A percentile compares a stretch with the other conserved stretches of the same genome.
These are phyloP conservation scores for Heritiera fomes DNA, from an alignment of 345 rosid genomes.

Conservation along the genomic window DNA sequence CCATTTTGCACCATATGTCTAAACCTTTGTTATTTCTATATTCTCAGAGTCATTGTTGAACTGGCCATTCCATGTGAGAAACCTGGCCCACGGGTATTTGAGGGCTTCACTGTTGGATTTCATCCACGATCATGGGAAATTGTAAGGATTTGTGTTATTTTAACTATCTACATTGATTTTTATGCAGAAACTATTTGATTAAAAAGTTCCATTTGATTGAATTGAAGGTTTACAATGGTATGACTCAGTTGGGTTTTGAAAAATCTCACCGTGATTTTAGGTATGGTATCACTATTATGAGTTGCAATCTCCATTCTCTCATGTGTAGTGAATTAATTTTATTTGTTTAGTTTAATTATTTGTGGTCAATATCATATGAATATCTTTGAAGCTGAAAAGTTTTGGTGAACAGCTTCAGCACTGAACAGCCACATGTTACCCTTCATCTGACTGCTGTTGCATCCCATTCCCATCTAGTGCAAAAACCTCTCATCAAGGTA, in stretches of 20 bases:
- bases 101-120: constrained; percentile 94
- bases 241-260: constrained; percentile 87
- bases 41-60: constrained; percentile 64
- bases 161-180: constrained; percentile 6
- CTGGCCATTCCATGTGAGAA: constrained; percentile 87
- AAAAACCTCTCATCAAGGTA: constrained; percentile 69
- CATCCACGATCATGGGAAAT: constrained; percentile 96
- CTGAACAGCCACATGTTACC: constrained; percentile 73
- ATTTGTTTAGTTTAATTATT: constrained; percentile 1
- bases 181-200: constrained; percentile 5
- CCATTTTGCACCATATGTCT: constrained; percentile 10
- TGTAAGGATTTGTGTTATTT: constrained; percentile 46
- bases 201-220: constrained; percentile 8
- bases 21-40: constrained; percentile 20
- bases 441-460: constrained; percentile 92
- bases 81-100: constrained; percentile 73
- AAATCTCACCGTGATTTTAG: constrained; percentile 57
- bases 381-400: background rate
- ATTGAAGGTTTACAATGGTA: constrained; percentile 78
- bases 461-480: constrained; percentile 64
- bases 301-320: constrained; percentile 2
- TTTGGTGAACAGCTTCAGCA: constrained; percentile 55
- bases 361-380: background rate
- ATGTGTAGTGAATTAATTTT: constrained; percentile 12
- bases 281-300: constrained; percentile 35